Evolutionary conservation across 176 grass and related monocot species (phyloP).

Genomic region (Avena eriantha): DNA sequence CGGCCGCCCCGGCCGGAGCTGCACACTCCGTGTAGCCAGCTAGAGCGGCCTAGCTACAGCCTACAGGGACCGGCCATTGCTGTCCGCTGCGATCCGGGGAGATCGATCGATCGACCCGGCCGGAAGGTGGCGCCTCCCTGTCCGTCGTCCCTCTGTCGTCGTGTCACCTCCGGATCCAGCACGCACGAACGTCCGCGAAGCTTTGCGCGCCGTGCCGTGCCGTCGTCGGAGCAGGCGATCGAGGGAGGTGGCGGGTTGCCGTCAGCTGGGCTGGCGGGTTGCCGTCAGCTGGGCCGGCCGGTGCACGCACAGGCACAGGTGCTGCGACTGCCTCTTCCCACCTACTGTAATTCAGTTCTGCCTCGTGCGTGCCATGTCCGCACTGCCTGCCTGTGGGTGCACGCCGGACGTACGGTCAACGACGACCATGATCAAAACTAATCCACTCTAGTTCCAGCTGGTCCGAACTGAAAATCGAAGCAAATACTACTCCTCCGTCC

Average conservation of each 20-base stretch:
- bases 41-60: not conserved
- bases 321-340: not conserved
- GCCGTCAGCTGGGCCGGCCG: constrained; percentile 15
- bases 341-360: too few relatives aligned
- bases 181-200: not conserved
- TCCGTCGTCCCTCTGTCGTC: not conserved
- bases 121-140: constrained; percentile 21
- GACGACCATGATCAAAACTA: too few relatives aligned
- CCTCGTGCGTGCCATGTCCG: too few relatives aligned
- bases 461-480: too few relatives aligned
- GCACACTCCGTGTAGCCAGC: not conserved
- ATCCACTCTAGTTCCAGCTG: too few relatives aligned
- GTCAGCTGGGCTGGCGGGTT: constrained; percentile 21
- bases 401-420: too few relatives aligned
- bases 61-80: not conserved
- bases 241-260: constrained; percentile 1
- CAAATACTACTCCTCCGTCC: too few relatives aligned
- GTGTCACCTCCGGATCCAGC: not conserved
- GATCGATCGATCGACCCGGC: not conserved
- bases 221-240: not conserved
- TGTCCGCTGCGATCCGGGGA: not conserved
- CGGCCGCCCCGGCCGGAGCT: not conserved
- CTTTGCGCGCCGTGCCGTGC: not conserved
- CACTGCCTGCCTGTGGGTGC: too few relatives aligned
- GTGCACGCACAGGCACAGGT: not conserved